Conservation (phyloP, 2,329 filamentous ascomycete genomes). For the Colletotrichum viniferum region DNA sequence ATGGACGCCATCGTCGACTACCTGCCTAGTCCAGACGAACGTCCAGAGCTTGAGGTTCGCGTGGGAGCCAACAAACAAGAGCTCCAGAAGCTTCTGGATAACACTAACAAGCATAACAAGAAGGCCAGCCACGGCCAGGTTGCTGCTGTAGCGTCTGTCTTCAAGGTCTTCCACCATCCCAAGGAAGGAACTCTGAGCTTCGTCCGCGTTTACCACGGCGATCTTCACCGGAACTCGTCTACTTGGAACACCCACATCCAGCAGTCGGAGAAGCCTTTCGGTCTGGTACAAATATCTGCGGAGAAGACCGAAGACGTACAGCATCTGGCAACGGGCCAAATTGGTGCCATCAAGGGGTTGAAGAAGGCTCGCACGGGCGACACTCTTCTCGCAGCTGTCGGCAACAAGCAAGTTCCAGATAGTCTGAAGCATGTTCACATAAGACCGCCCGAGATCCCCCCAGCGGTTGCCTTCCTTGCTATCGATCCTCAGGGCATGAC, state of each 20-base stretch:
- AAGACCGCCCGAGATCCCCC: constrained; percentile 85
- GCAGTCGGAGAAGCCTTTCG: constrained; percentile 78
- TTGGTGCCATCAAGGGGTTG: constrained; percentile 89
- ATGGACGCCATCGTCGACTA: constrained; percentile 89
- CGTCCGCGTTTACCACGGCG: constrained; percentile 88
- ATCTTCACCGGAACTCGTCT: constrained; percentile 72
- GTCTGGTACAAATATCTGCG: constrained; percentile 88
- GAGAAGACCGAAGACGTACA: constrained; percentile 85
- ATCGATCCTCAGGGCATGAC: constrained; percentile 80
- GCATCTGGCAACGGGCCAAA: constrained; percentile 83
- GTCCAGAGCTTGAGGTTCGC: constrained; percentile 79
- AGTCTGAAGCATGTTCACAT: constrained; percentile 79
- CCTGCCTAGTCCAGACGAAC: constrained; percentile 80
- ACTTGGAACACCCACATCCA: constrained; percentile 89
- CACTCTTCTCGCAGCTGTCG: constrained; percentile 79
- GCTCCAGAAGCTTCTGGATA: constrained; percentile 34
- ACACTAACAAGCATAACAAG: constrained; percentile 33
- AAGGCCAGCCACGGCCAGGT: constrained; percentile 34
- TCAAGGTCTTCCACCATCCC: constrained; percentile 92
- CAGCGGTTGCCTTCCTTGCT: constrained; percentile 95
- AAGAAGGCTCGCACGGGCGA: constrained; percentile 94
- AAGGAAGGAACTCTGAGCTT: constrained; percentile 89
- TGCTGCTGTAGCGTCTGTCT: constrained; percentile 70
- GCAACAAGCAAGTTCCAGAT: constrained; percentile 65
- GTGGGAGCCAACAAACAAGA: constrained; percentile 62